Evolutionary conservation across 805 yeast genomes (phyloP), one percentile per base, ranked within the genome.

Genomic region (Cyberlindnera meyerae): DNA sequence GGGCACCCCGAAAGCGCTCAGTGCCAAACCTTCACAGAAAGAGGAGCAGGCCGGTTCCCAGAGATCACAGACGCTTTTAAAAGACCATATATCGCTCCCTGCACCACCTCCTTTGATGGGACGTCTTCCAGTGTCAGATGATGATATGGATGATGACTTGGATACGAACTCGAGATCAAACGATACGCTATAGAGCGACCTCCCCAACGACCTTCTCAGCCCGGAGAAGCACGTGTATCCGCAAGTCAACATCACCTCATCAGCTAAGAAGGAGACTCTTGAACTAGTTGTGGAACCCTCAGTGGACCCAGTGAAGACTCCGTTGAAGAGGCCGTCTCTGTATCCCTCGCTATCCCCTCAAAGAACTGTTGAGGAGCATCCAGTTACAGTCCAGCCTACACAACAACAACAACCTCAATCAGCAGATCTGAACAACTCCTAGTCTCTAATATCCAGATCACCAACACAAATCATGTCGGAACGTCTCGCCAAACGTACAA

Each of bases 161-260:
- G 17, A 27, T 24, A 45, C 41, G 6, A 33, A 44, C 20, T 25
- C 27, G 5, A 34, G 26, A 9, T 34, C 43, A 4, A 37, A 33
- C 16, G 46, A 44, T n/a, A 52, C 57, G 1, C 16, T 51, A 4
- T 13, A 36, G 13, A 50, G 53, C 31, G 51, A 41, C 11, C 28
- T 49, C 24, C 57, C 57, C 0, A 37, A 34, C 39, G 57, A 52
- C 20, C 30, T 52, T 8, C 17, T 51, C 13, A 51, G 55, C 29
- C 57, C 57, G 7, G 57, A 52, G 35, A 52, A 48, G 31, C 53
- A 48, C 18, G 14, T 34, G 0, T 49, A 49, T 29, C 51, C 52
- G 9, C 7, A 27, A 13, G 49, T 49, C n/a, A 43, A 49, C 15
- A 13, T 45, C 6, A 21, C 43, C 9, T 20, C 22, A 20, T 20